A percentile compares a stretch with the other conserved stretches of the same genome.
These are phyloP conservation scores for Chrysanthemum lavandulifolium DNA, from an alignment of 129 eudicot genomes.

Conservation along the genomic window DNA sequence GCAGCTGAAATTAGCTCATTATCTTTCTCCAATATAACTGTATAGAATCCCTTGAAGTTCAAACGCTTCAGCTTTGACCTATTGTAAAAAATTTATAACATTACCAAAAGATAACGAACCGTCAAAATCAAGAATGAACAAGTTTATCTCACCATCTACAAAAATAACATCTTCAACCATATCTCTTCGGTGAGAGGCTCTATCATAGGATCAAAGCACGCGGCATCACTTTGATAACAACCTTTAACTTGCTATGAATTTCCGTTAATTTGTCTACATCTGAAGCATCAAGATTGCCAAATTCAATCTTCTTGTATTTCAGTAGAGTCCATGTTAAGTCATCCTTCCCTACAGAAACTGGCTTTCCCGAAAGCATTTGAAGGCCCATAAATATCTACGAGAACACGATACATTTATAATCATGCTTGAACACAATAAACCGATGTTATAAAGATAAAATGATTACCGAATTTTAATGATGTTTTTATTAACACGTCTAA, in stretches of 20 bases:
- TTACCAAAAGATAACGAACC: background rate
- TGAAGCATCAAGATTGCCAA: conserved; percentile 15
- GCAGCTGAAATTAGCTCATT: conserved; percentile 69
- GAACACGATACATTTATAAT: background rate
- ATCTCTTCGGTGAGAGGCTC: conserved; percentile 62
- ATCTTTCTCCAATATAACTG: conserved; percentile 68
- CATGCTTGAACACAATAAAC: conserved; percentile 7
- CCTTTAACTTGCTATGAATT: conserved; percentile 48
- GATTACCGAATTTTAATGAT: background rate
- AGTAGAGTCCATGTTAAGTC: conserved; percentile 64
- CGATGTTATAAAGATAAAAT: background rate
- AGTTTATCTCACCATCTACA: conserved; percentile 46
- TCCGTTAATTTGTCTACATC: conserved; percentile 29
- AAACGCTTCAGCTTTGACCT: conserved; percentile 79
- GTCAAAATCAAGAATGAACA: background rate
- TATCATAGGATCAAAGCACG: conserved; percentile 69
- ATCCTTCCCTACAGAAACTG: conserved; percentile 47
- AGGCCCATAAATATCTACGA: conserved; percentile 60
- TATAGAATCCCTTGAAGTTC: conserved; percentile 67
- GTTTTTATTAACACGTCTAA: background rate
- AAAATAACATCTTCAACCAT: conserved; percentile 72
- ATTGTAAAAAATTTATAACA: conserved; percentile 5
- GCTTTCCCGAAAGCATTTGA: conserved; percentile 43
- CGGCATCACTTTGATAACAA: conserved; percentile 66
- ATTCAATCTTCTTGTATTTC: conserved; percentile 36